phyloP scores from a whole-genome alignment of 2,329 filamentous ascomycete species.

The Bipolaris cookei region DNA sequence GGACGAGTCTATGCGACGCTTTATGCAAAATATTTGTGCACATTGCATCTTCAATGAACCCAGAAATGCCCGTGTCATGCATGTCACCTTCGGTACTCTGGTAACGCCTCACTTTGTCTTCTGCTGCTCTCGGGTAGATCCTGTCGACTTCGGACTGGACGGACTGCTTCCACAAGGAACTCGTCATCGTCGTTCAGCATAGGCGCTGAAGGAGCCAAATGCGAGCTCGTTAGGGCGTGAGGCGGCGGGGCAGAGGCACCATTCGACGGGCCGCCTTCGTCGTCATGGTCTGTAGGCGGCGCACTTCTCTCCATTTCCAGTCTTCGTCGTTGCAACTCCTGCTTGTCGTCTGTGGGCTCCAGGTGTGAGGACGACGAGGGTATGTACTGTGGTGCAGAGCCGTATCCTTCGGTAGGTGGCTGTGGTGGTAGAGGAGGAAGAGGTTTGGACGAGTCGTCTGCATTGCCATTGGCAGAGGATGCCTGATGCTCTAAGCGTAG shows the following conservation, averaged over 20 bases:
- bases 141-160: constrained; percentile 23
- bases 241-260: constrained; percentile 29
- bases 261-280: constrained; percentile 26
- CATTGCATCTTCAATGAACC: neutral
- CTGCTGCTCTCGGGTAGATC: constrained; percentile 11
- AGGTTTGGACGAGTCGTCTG: constrained; percentile 21
- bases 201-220: constrained; percentile 40
- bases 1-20: neutral
- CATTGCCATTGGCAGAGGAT: constrained; percentile 16
- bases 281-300: constrained; percentile 40
- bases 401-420: constrained; percentile 19
- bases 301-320: constrained; percentile 52
- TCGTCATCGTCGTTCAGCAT: constrained; percentile 45
- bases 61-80: constrained; percentile 9
- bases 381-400: constrained; percentile 36
- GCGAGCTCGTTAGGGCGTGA: constrained; percentile 13
- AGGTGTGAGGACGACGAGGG: constrained; percentile 40
- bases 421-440: constrained; percentile 32
- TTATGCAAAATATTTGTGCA: neutral
- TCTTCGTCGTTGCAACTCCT: constrained; percentile 68
- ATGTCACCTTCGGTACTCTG: constrained; percentile 39
- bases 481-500: constrained; percentile 23
- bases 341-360: constrained; percentile 72
- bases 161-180: constrained; percentile 38
- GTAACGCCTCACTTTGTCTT: constrained; percentile 37